Base-by-base conservation (phyloP, 2,329 filamentous ascomycete genomes). In the Cytospora mali region DNA sequence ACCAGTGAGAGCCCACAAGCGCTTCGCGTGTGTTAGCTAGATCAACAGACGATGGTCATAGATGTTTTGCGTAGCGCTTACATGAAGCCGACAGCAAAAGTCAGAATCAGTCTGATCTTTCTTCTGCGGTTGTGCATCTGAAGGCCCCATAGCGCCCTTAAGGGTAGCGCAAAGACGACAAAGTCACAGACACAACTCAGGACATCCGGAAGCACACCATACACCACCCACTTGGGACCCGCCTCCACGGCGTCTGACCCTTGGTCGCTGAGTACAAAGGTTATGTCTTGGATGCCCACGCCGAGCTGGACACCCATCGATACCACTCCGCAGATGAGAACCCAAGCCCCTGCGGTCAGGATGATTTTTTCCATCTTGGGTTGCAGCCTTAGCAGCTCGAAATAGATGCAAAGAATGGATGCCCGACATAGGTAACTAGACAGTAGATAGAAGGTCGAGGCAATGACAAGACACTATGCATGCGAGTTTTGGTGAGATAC, bases 151-250 rank as follows among this genome's bases (percentile, higher is more conserved):
- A 62, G 28, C n/a, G 60, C 57, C 16, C 50, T 62, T 27, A 62
- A 11, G 0, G 60, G 60, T 25, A 62, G 60, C 13, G 60, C 54
- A 27, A 62, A 62, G 2, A 62, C 60, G 10, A 54, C 49, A 18
- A 62, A 28, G 21, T 62, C 60, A n/a, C 60, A 62, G 27, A 62
- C 54, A 23, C 60, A 62, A 21, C 54, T 58, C 21, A 62, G 28
- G 18, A 58, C 54, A 11, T 62, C 54, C 4, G 60, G 60, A 1
- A 62, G 25, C 1, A 62, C 60, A 6, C 60, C 60, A 11, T 62
- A 62, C 2, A 62, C 60, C 10, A 62, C 54, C 60, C 54, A 62
- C n/a, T 62, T 62, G 13, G 54, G 33, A 16, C 60, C 60, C 16
- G 58, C 54, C 25, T 62, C 11, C 31, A 27, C 25, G 9, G 60